Percentiles rank a stretch among this genome's conserved stretches.
Conservation (phyloP, 257 asterid genomes). For the Nicotiana attenuata region DNA sequence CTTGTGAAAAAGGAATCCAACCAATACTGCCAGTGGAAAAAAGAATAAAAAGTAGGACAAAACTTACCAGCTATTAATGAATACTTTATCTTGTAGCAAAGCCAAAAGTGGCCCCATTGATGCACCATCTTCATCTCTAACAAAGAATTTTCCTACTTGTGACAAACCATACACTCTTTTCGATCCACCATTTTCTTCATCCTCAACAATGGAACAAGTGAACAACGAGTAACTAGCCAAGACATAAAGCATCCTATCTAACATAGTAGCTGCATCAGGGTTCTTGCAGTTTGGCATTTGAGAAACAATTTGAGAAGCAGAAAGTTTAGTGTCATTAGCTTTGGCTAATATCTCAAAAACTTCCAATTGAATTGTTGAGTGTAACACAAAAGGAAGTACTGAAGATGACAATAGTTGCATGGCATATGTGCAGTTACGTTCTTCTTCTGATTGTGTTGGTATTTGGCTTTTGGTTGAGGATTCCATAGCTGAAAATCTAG, state of each 20-base stretch:
- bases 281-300: constrained; percentile 12
- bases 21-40: background rate
- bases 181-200: background rate
- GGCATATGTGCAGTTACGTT: constrained; percentile 19
- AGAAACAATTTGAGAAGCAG: constrained; percentile 28
- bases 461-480: background rate
- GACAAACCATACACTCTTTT: constrained; percentile 23
- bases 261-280: constrained; percentile 20
- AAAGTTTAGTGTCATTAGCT: constrained; percentile 13
- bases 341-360: constrained; percentile 33
- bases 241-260: constrained; percentile 36
- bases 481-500: background rate
- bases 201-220: constrained; percentile 12
- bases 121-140: constrained; percentile 21
- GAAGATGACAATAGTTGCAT: constrained; percentile 17
- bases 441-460: constrained; percentile 14
- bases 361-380: constrained; percentile 23
- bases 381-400: constrained; percentile 25
- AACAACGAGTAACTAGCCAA: constrained; percentile 30
- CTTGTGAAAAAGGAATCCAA: too few species aligned
- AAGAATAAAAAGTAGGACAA: background rate
- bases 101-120: constrained; percentile 21
- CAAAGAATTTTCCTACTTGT: constrained; percentile 23
- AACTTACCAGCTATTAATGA: constrained; percentile 14
- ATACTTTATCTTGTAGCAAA: constrained; percentile 21